Evolutionary conservation across 2,329 filamentous ascomycete species (phyloP), one percentile per base, ranked within the genome.

Genomic region (Aspergillus sp.): DNA sequence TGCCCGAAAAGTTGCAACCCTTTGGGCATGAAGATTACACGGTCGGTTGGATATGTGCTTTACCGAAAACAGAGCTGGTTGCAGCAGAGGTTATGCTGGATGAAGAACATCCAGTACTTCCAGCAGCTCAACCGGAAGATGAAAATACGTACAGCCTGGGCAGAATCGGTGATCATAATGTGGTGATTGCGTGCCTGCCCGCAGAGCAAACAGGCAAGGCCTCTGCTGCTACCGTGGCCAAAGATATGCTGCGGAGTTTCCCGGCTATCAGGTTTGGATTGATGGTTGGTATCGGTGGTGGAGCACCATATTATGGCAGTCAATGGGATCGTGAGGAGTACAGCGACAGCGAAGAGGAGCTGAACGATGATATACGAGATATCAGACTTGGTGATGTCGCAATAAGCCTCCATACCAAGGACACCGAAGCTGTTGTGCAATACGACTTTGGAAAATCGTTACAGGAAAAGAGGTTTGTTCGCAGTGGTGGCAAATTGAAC

Each of bases 331-430:
- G 0, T 7, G 1, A 24, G 23, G 23, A 7, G 6, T 24, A 24
- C 6, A 24, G 23, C 23, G 23, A 24, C 7, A 24, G 23, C 2
- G 23, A 24, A 24, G 23, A 24, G 6, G 23, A 24, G 23, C 23
- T 2, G 6, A 24, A 7, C 2, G 23, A 24, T 24, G 49, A 24
- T 3, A 45, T 52, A 4, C 44, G 6, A 1, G 57, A 64, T 21
- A 62, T 68, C 48, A 59, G 59, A 4, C 47, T 67, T 3, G 64
- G 66, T 4, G 65, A 68, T 58, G 56, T 69, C 3, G 67, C 67
- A 2, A 57, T 69, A 9, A 67, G 66, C 51, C 52, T 40, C 15
- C 53, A 59, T 3, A 47, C n/a, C 23, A 17, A 14, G 24, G 51
- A 3, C 1, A 27, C 6, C 17, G 37, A 48, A 1, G 62, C 60